Evolutionary conservation across 2,329 filamentous ascomycete genomes (phyloP).

Genomic region (Chrysoporthe deuterocubensis): DNA sequence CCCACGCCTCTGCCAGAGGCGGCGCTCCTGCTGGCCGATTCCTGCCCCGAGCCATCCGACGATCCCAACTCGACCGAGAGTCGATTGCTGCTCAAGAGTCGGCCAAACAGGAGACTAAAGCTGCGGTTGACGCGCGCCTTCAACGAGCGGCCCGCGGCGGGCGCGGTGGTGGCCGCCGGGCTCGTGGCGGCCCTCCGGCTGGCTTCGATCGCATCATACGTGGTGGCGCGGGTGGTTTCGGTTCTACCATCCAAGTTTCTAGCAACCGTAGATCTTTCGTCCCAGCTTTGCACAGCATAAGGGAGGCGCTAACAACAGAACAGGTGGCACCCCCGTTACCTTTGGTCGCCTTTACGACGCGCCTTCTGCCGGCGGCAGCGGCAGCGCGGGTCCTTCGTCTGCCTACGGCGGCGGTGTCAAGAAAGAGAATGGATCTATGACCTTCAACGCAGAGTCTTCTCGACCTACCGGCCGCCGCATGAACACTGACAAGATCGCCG

Average conservation of each 20-base stretch:
- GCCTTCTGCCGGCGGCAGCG: constrained; percentile 16
- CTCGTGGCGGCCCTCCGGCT: constrained; percentile 33
- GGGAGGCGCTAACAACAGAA: constrained; percentile 4
- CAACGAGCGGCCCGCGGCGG: constrained; percentile 31
- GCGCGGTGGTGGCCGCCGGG: constrained; percentile 35
- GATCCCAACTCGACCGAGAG: constrained; percentile 41
- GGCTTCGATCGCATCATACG: constrained; percentile 25
- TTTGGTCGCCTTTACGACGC: constrained; percentile 28
- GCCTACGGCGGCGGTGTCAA: constrained; percentile 20
- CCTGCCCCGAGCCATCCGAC: constrained; percentile 40
- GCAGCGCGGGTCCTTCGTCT: constrained; percentile 8
- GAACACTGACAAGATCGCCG: constrained; percentile 29
- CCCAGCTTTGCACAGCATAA: not conserved
- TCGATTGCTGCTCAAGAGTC: constrained; percentile 42
- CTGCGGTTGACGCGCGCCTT: constrained; percentile 37
- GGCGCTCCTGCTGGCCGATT: constrained; percentile 32
- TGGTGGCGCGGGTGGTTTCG: constrained; percentile 23
- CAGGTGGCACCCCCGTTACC: constrained; percentile 15
- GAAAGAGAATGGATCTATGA: constrained; percentile 17
- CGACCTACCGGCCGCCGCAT: constrained; percentile 27
- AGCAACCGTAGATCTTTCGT: constrained; percentile 14
- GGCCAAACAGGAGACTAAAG: constrained; percentile 36
- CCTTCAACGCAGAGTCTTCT: constrained; percentile 21
- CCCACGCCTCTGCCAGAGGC: constrained; percentile 27
- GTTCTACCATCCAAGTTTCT: constrained; percentile 23